Percentiles rank a stretch among this genome's conserved stretches.
Conservation (phyloP, 805 yeast genomes). For the Zygosaccharomyces gambellarensis region DNA sequence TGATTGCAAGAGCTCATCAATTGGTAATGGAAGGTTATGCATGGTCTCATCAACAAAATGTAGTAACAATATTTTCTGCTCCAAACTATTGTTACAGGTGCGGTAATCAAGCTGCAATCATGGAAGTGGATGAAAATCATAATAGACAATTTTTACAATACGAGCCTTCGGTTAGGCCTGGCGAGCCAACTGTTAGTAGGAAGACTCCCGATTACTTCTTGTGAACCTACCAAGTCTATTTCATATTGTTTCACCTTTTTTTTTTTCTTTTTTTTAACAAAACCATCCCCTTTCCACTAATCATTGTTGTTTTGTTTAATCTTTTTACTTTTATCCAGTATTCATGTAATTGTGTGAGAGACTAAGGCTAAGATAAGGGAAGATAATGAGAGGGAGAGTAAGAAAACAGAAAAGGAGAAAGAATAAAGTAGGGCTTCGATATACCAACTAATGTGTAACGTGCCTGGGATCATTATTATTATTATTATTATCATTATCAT, state of each 20-base stretch:
- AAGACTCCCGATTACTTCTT: slow-evolving; percentile 96
- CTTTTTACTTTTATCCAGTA: neutral
- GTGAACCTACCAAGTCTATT: slow-evolving; percentile 33
- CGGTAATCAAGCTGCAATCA: slow-evolving; percentile 96
- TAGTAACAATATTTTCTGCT: slow-evolving; percentile 90
- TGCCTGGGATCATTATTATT: slow-evolving; percentile 3
- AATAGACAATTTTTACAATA: slow-evolving; percentile 89
- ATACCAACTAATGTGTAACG: slow-evolving; percentile 6
- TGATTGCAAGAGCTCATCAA: slow-evolving; percentile 94
- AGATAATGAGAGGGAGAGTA: neutral
- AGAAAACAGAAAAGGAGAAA: neutral
- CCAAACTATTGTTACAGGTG: slow-evolving; percentile 97
- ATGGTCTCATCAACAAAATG: slow-evolving; percentile 92
- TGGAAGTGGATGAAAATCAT: slow-evolving; percentile 95
- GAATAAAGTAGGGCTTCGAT: neutral
- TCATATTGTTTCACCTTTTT: neutral
- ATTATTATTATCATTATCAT: neutral
- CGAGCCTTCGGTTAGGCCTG: slow-evolving; percentile 95
- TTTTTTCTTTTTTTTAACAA: neutral
- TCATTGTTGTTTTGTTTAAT: neutral
- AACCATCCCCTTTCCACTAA: too few relatives aligned
- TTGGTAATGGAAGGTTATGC: slow-evolving; percentile 96
- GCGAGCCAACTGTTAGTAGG: slow-evolving; percentile 95
- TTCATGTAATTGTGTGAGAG: neutral
- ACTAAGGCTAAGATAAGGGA: neutral